Evolutionary conservation across 306 rosid genomes (phyloP), one percentile per base, ranked within the genome.

Genomic region (Dryas octopetala): DNA sequence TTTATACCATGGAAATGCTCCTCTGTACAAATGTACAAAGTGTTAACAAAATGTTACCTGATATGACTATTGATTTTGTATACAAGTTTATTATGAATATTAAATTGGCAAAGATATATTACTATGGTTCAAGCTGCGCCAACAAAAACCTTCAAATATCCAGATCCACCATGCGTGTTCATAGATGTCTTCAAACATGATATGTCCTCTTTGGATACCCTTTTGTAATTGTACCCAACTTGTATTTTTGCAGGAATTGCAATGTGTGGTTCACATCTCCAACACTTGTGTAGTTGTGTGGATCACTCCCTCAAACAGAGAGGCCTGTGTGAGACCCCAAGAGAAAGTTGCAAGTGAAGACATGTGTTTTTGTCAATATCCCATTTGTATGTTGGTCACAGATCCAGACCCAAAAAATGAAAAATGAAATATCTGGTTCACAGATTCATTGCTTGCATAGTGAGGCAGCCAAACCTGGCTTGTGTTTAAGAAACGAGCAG

Each of bases 181-280:
- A 4, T 50, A 8, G 66, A 64, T 80, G 88, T 85, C 91, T 82
- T 80, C 64, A 71, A 49, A 26, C 3, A 58, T 44, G 68, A 83
- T 85, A 86, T 76, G 88, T 74, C 76, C 54, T 23, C 40, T 48
- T 23, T 73, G 41, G 88, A 78, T 82, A 74, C 74, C 74, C 74
- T 79, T 66, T 7, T 15, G 19, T 23, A 23, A 23, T 23, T 23
- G 54, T 73, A 44, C 47, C 81, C 65, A 43, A 4, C 70, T 74
- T 53, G 68, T 32, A 7, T 7, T 10, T 12, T 76, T 60, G 57
- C 43, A 11, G 64, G 71, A 4, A 40, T 12, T 14, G 13, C 6
- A 13, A 6, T 17, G 70, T 70, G 81, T 38, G 82, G 70, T 66
- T 66, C 77, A 74, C 74, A 76, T 76, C 75, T 62, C 85, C 54